phyloP scores from a whole-genome alignment of 768 basidiomycete species.

The Pleurotus eryngii region DNA sequence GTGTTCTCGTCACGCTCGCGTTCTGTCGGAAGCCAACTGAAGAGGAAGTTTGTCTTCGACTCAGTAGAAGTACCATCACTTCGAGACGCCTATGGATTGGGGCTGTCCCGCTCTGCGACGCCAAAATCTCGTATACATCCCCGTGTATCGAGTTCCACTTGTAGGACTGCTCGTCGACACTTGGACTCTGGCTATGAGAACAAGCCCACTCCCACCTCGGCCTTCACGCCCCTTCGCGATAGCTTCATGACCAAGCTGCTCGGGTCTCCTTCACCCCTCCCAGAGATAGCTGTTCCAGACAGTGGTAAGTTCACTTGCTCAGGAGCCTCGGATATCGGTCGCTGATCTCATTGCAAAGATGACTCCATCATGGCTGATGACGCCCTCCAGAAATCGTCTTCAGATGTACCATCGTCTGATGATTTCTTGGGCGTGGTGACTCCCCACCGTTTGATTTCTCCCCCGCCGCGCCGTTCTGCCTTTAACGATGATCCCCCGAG shows the following conservation, averaged over 20 bases:
- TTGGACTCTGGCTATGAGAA: slow-evolving; percentile 5
- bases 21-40: slow-evolving; percentile 16
- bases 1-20: slow-evolving; percentile 1
- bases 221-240: background rate
- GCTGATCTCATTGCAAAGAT: slow-evolving; percentile 27
- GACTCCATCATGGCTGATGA: slow-evolving; percentile 41
- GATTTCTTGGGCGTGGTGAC: slow-evolving; percentile 66
- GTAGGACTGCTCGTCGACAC: slow-evolving; percentile 8
- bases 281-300: slow-evolving; percentile 11
- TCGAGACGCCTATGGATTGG: slow-evolving; percentile 13
- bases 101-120: no score
- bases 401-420: slow-evolving; percentile 58
- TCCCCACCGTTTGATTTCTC: slow-evolving; percentile 66
- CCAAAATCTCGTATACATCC: no score
- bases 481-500: slow-evolving; percentile 35
- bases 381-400: background rate
- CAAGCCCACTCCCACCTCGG: slow-evolving; percentile 7
- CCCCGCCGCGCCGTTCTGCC: slow-evolving; percentile 42
- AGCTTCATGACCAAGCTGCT: slow-evolving; percentile 2
- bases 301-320: slow-evolving; percentile 27
- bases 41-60: slow-evolving; percentile 52
- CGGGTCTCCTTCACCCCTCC: background rate
- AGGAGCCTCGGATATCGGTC: background rate
- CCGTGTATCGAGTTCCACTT: slow-evolving; percentile 10
- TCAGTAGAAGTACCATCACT: slow-evolving; percentile 46